Evolutionary conservation across 2,329 filamentous ascomycete species (phyloP).

Genomic region (Penicillium olsonii): DNA sequence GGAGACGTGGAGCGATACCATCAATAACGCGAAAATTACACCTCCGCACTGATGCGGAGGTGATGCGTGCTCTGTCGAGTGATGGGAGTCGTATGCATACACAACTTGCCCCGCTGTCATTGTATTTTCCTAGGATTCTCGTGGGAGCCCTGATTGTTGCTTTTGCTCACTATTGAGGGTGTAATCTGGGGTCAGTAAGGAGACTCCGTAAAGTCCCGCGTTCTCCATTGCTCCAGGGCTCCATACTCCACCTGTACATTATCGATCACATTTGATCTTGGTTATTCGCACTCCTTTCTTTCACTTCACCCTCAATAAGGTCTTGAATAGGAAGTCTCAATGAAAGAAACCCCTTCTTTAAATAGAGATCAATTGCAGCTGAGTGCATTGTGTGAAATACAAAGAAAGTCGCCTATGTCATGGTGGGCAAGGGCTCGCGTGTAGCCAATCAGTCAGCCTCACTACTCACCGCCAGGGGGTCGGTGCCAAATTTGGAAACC

Average conservation of each 20-base stretch:
- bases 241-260: constrained; percentile 23
- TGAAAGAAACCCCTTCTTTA: neutral
- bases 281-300: neutral
- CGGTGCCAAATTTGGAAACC: constrained; percentile 18
- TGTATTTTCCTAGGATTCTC: neutral
- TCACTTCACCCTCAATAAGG: neutral
- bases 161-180: neutral
- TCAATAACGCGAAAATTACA: constrained; percentile 14
- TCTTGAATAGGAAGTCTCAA: neutral
- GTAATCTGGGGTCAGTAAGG: constrained; percentile 4
- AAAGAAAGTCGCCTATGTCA: constrained; percentile 20
- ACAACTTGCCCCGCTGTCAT: neutral
- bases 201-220: constrained; percentile 24
- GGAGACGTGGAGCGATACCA: constrained; percentile 15
- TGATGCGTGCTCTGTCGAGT: neutral
- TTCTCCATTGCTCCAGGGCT: constrained; percentile 20
- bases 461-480: constrained; percentile 19
- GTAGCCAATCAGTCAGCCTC: constrained; percentile 19
- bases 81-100: neutral
- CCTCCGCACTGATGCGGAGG: constrained; percentile 18
- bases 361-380: neutral
- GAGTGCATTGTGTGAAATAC: neutral
- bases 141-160: neutral
- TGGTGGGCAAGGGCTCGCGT: constrained; percentile 21
- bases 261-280: constrained; percentile 23